Base-by-base conservation (phyloP, 1,284 basidiomycete genomes). In the Moniliophthora roreri region DNA sequence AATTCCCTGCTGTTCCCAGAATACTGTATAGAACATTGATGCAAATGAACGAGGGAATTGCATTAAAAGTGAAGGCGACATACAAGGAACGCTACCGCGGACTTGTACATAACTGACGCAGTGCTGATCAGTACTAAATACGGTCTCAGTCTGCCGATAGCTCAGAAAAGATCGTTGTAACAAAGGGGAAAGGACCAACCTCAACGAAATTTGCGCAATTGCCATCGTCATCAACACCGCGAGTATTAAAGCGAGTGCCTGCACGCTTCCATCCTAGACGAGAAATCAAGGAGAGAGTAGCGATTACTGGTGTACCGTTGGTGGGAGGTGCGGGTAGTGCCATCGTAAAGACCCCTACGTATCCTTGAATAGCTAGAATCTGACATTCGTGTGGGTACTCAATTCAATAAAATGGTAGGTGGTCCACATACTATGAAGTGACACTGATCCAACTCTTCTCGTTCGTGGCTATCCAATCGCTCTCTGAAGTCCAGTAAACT, bases 141-240 rank as follows among this genome's bases (percentile, higher is more conserved):
- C 78, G 0, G 91, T 91, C 73, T 99, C 96, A 5, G 95, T 96
- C 88, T 95, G 55, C 37, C 52, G 60, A 48, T 51, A 35, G 52
- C 53, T 67, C 47, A 60, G 52, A 54, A 62, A 56, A 42, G 34
- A 39, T 39, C 52, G 41, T n/a, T 57, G 41, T 38, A 44, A 36
- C 46, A 21, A 52, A 39, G 20, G 28, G 53, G 23, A 21, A 54
- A 55, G 58, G 52, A 66, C 76, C 52, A 62, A 86, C 91, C 81
- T 98, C 96, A 34, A 97, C 97, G 71, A 98, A 98, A 67, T 99
- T 98, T 46, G 97, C 97, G 16, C 91, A 92, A 66, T 97, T 90
- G 37, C 97, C 96, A 63, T 98, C 94, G 67, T 99, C 97, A 66
- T 99, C 97, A 20, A 99, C 91, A 0, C 97, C 97, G 54, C 97